Evolutionary conservation across 306 rosid genomes (phyloP), one percentile per base, ranked within the genome.

Genomic region (Ormosia semicastrata): DNA sequence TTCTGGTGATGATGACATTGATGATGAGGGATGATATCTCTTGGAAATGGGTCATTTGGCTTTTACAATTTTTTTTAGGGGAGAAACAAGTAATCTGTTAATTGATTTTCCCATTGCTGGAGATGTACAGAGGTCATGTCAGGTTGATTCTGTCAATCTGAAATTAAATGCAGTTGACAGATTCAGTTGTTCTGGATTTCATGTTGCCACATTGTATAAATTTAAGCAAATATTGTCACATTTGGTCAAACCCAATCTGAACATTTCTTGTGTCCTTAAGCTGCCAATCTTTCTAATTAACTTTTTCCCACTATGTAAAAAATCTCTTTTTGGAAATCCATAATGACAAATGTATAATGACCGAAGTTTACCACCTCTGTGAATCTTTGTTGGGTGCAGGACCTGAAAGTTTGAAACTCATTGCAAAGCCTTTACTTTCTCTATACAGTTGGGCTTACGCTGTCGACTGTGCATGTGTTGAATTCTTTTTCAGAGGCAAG

Each of bases 101-200:
- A 89, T 87, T 90, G 76, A 89, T 89, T 85, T 71, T 92, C 86
- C 90, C 83, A 86, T 82, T 80, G 84, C 87, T 84, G 92, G 92
- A 91, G 91, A 87, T 91, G 91, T 90, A 91, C 93, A 91, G 94
- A 80, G 85, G 62, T 86, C 91, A 69, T 83, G 86, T 87, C 81
- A 88, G 81, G 87, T 82, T 85, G 87, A 82, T 86, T 85, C 83
- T 84, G 89, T 84, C 86, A 69, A 50, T 60, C 89, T 82, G 90
- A 86, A 84, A 83, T 70, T 83, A 74, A 77, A 56, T 88, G 83
- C 92, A 81, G 93, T 72, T 86, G 91, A 84, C 90, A 70, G 89
- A 73, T 62, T 82, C 81, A 69, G 70, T 84, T 86, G 62, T 86
- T 76, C 89, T 89, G 92, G 81, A 87, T 87, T 89, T 89, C 83